Evolutionary conservation across 2,329 filamentous ascomycete species (phyloP).

Genomic region (Aspergillus clavatus): DNA sequence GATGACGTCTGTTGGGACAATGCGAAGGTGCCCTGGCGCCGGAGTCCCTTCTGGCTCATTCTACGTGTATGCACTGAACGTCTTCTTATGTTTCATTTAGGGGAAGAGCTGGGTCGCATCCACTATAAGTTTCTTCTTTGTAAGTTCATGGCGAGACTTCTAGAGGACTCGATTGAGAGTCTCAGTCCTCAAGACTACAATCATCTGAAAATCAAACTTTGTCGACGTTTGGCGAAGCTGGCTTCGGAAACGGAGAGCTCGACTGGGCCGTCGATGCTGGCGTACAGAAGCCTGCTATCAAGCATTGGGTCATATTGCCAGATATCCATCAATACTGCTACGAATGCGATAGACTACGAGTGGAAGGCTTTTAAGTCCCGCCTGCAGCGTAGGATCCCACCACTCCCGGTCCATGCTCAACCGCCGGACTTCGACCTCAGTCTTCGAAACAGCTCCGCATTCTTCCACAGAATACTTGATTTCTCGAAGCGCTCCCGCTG

Average conservation of each 20-base stretch:
- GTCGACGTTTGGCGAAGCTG: constrained; percentile 55
- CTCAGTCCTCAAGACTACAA: constrained; percentile 35
- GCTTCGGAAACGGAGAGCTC: constrained; percentile 37
- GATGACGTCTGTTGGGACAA: constrained; percentile 57
- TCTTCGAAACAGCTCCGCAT: constrained; percentile 40
- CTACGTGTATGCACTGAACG: constrained; percentile 56
- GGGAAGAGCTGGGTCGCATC: constrained; percentile 40
- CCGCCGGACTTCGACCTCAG: constrained; percentile 31
- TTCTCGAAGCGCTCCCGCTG: background rate
- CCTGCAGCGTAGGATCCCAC: constrained; percentile 38
- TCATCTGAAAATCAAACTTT: constrained; percentile 50
- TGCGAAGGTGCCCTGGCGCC: constrained; percentile 54
- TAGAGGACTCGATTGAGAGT: constrained; percentile 36
- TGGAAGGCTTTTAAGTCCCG: constrained; percentile 42
- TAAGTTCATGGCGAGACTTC: constrained; percentile 43
- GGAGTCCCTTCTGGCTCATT: constrained; percentile 59
- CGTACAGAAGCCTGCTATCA: constrained; percentile 28
- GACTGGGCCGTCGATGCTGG: background rate
- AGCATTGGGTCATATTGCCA: constrained; percentile 25
- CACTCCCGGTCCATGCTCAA: constrained; percentile 38
- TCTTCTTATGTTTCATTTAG: constrained; percentile 42
- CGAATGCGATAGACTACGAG: constrained; percentile 24
- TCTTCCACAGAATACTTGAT: constrained; percentile 23
- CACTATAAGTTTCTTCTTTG: constrained; percentile 58
- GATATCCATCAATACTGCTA: constrained; percentile 26